Evolutionary conservation across 805 yeast species (phyloP).

Genomic region (Kuraishia hungarica): DNA sequence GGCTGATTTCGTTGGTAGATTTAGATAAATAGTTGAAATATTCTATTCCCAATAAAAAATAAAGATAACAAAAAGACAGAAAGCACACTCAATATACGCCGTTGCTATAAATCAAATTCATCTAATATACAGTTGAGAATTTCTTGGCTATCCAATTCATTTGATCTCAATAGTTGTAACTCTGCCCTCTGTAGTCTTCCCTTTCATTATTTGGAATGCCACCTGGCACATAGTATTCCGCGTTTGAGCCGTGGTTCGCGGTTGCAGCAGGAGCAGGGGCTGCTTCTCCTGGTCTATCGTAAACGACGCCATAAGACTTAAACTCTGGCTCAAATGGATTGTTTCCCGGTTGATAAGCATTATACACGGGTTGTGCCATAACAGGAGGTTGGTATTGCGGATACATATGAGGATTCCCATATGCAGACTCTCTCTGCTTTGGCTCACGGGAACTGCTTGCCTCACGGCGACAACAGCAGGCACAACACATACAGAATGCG

Average conservation of each 20-base stretch:
- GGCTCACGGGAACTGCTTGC: conserved; percentile 6
- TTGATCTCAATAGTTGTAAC: background rate
- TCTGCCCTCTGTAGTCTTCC: background rate
- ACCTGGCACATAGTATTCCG: background rate
- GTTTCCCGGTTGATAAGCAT: background rate
- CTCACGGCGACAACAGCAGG: conserved; percentile 16
- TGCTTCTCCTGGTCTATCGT: background rate
- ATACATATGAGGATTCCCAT: conserved; percentile 22
- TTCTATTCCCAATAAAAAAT: background rate
- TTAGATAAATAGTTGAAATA: background rate
- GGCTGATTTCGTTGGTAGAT: background rate
- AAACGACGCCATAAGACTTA: background rate
- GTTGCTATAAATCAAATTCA: background rate
- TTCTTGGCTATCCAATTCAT: background rate
- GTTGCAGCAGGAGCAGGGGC: background rate
- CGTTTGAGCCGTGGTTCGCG: background rate
- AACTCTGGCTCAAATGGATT: background rate
- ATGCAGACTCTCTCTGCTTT: conserved; percentile 9
- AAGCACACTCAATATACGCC: background rate
- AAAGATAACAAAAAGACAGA: background rate
- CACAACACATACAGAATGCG: conserved; percentile 46
- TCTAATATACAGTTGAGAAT: background rate
- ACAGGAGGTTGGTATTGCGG: conserved; percentile 12
- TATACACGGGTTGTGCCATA: background rate
- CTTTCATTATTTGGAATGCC: background rate